Base-by-base conservation (phyloP, 2,329 filamentous ascomycete genomes). In the Chrysoporthe austroafricana region DNA sequence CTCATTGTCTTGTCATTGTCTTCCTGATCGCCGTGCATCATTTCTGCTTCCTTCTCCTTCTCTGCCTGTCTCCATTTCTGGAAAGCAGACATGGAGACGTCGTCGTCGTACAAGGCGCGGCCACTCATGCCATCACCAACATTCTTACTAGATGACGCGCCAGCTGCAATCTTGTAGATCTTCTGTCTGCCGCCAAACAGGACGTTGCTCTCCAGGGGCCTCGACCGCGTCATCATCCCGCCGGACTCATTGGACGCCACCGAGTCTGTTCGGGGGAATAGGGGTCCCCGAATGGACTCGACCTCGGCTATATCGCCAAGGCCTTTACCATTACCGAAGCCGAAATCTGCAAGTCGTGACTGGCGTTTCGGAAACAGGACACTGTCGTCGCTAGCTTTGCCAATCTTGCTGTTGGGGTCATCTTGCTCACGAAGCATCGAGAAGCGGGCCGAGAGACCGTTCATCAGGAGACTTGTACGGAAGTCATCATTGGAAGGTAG, bases 391-490 rank as follows among this genome's bases (percentile, higher is more conserved):
- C 92, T 96, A 18, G 95, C 95, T 79, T 98, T 97, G 67, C 95
- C 95, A 43, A 97, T 86, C 77, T 94, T 91, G 1, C 93, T 95
- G 70, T 84, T 90, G 1, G 95, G 95, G 74, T 97, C 94, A 77
- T 97, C 94, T 77, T 97, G 95, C 78, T 97, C 95, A 74, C 93
- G 86, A 43, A 98, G 83, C 95, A 98, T 98, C 73, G 95, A 98
- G 78, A 99, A 99, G 7, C 96, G 90, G 14, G 94, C 93, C 0
- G 95, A 98, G 4, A 99, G 85, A 54, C 94, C 95, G 0, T 93
- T 94, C 95, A 99, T 97, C 70, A 99, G 84, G 68, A 99, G 82
- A 83, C 96, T 98, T 3, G 96, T 99, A 67, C 96, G 89, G 79
- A 99, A 98, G 75, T 98, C 91, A 78, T 98, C 93, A 59, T 83